Conservation (phyloP, 192 early-diverging fungal genomes). For the Coemansia sp. region DNA sequence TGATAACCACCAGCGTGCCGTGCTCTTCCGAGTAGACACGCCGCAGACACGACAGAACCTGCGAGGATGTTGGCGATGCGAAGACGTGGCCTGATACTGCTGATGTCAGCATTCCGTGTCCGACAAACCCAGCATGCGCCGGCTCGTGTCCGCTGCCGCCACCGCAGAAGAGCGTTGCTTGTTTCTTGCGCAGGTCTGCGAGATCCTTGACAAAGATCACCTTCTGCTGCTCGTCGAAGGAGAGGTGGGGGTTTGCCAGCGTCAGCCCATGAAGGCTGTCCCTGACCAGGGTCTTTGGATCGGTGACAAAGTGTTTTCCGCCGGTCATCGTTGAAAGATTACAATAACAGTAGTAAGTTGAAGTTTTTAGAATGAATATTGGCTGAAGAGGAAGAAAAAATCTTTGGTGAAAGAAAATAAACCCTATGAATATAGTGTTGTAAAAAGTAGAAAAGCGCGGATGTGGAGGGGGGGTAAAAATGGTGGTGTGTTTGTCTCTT, state of each 20-base stretch:
- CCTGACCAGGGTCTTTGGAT: slow-evolving; percentile 62
- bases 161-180: slow-evolving; percentile 80
- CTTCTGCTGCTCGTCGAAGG: slow-evolving; percentile 61
- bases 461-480: too few species aligned
- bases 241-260: slow-evolving; percentile 61
- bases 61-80: slow-evolving; percentile 79
- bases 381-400: too few species aligned
- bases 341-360: not conserved
- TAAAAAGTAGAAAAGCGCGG: too few species aligned
- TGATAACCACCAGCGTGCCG: slow-evolving; percentile 78
- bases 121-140: slow-evolving; percentile 78
- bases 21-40: slow-evolving; percentile 60
- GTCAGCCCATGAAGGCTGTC: slow-evolving; percentile 64
- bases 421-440: too few species aligned
- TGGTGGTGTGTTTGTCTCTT: too few species aligned
- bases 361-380: not conserved
- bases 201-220: slow-evolving; percentile 66
- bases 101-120: slow-evolving; percentile 70
- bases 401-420: too few species aligned
- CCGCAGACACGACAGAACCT: slow-evolving; percentile 74
- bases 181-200: slow-evolving; percentile 51
- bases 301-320: slow-evolving; percentile 63
- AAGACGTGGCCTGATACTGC: slow-evolving; percentile 85
- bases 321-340: slow-evolving; percentile 18
- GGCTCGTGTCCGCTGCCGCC: slow-evolving; percentile 89